These are phyloP conservation scores for Botrytis tulipae DNA, from an alignment of 2,329 filamentous ascomycete genomes.

Conservation along the genomic window DNA sequence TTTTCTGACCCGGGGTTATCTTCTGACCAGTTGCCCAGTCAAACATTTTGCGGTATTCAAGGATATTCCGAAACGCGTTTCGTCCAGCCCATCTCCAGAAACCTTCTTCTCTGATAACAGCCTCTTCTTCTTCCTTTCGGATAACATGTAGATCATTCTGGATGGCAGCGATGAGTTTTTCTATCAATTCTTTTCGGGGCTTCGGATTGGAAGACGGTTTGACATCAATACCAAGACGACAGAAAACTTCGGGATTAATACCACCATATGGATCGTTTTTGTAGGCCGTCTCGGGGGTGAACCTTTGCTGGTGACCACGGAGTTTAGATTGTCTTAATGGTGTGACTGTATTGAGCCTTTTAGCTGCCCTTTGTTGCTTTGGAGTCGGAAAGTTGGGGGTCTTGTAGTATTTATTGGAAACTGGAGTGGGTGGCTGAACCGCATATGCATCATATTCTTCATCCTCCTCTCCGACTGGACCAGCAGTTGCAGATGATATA, in stretches of 20 bases:
- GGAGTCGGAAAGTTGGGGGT: constrained; percentile 29
- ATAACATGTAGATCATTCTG: constrained; percentile 35
- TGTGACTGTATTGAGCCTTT: constrained; percentile 26
- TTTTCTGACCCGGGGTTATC: constrained; percentile 32
- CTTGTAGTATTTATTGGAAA: constrained; percentile 23
- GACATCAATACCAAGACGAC: constrained; percentile 34
- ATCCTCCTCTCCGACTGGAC: not conserved
- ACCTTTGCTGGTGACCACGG: constrained; percentile 29
- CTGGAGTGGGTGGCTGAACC: constrained; percentile 6
- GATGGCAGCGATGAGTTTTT: constrained; percentile 32
- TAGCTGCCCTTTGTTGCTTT: constrained; percentile 31
- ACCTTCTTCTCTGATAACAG: constrained; percentile 32
- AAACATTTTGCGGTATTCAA: constrained; percentile 26
- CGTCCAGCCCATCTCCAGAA: constrained; percentile 39
- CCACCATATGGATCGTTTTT: constrained; percentile 27
- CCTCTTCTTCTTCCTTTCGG: constrained; percentile 32
- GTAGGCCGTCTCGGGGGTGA: constrained; percentile 10
- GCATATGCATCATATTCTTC: constrained; percentile 5
- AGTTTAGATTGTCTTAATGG: constrained; percentile 26
- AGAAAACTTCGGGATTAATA: constrained; percentile 34
- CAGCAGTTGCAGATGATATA: not conserved
- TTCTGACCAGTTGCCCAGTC: constrained; percentile 38
- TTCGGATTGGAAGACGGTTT: constrained; percentile 28
- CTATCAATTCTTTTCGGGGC: constrained; percentile 32
- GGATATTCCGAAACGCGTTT: constrained; percentile 29